Conservation (phyloP, 2,329 filamentous ascomycete species). For the Aspergillus floridensis region DNA sequence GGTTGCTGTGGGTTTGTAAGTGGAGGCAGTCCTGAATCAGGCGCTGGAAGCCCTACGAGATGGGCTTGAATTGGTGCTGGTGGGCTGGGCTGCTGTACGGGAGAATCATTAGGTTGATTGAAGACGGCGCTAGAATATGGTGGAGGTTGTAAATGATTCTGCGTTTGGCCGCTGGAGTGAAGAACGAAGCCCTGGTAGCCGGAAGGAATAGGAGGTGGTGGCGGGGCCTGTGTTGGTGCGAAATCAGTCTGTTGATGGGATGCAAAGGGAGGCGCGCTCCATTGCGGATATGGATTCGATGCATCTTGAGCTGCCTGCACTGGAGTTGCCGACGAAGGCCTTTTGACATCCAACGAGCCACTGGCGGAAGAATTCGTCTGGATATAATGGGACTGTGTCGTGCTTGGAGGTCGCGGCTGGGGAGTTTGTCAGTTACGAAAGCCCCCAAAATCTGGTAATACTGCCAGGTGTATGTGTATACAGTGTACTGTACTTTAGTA, state of each 20-base stretch:
- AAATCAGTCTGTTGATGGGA: constrained; percentile 20
- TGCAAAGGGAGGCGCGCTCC: constrained; percentile 24
- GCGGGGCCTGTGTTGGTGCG: constrained; percentile 25
- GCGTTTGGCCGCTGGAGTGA: constrained; percentile 26
- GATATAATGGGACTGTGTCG: constrained; percentile 17
- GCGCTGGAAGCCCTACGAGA: background rate
- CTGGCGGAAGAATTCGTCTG: constrained; percentile 19
- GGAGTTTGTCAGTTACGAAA: constrained; percentile 9
- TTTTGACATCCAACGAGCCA: constrained; percentile 19
- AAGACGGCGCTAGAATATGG: constrained; percentile 32
- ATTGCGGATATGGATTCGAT: constrained; percentile 17
- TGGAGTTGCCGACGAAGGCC: constrained; percentile 19
- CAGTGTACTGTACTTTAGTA: background rate
- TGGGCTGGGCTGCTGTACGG: background rate
- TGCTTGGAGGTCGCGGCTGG: constrained; percentile 40
- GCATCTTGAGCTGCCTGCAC: constrained; percentile 15
- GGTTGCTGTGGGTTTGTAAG: constrained; percentile 4
- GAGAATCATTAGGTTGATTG: constrained; percentile 14
- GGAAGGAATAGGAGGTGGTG: constrained; percentile 43
- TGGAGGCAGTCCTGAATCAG: background rate
- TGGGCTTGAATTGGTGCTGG: background rate
- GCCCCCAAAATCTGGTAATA: background rate
- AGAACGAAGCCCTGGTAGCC: constrained; percentile 35
- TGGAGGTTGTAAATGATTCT: constrained; percentile 23
- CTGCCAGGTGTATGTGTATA: background rate